A percentile compares a stretch with the other conserved stretches of the same genome.
phyloP scores from a whole-genome alignment of 441 rosid species.

The Hura crepitans region DNA sequence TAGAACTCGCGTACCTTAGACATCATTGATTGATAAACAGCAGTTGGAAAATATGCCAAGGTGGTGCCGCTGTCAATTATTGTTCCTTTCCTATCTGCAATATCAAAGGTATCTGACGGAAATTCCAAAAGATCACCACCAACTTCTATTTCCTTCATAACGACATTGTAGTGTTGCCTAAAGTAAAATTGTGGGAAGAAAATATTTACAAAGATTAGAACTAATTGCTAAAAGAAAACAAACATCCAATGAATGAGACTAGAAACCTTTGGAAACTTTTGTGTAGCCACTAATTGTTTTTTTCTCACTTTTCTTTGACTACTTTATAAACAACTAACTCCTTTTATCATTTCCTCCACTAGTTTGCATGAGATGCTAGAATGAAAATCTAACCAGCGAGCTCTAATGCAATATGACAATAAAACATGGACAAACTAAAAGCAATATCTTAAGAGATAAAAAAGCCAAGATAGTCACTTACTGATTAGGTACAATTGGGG shows the following conservation, averaged over 20 bases:
- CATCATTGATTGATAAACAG: conserved; percentile 49
- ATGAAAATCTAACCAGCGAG: neutral
- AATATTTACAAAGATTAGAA: conserved; percentile 9
- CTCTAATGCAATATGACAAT: conserved; percentile 1
- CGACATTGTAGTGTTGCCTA: conserved; percentile 87
- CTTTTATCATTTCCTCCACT: neutral
- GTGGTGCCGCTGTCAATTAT: conserved; percentile 94
- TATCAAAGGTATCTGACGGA: conserved; percentile 49
- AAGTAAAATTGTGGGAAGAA: conserved; percentile 25
- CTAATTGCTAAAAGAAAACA: neutral
- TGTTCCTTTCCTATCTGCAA: conserved; percentile 58
- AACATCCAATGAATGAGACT: neutral
- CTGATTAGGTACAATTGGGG: conserved; percentile 75
- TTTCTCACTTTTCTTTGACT: neutral
- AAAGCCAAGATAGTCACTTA: conserved; percentile 39
- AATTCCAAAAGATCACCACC: conserved; percentile 48
- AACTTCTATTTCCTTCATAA: conserved; percentile 66
- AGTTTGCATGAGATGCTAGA: neutral
- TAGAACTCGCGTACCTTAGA: conserved; percentile 33
- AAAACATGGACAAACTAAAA: neutral
- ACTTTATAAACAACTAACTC: neutral
- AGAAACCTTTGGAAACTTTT: neutral
- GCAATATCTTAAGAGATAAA: neutral
- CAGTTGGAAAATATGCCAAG: conserved; percentile 70
- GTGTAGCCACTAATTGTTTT: neutral